Base-by-base conservation (phyloP, 1,284 basidiomycete genomes). In the Apiotrichum brassicae region DNA sequence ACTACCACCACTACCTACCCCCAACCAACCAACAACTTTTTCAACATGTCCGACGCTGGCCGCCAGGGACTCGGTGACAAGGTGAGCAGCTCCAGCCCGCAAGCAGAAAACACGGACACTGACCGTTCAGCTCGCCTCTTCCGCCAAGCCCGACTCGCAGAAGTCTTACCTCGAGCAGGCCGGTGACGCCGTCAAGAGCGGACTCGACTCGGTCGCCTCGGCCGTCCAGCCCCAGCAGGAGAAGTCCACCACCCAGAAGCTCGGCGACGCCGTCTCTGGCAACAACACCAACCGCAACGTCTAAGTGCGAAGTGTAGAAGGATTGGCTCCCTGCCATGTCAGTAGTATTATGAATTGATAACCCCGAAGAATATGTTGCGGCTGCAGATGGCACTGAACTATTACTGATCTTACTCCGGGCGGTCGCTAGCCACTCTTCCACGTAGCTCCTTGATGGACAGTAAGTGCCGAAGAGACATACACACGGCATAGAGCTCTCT, bases 71-170 rank as follows among this genome's bases (percentile, higher is more conserved):
- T 71, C 52, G 57, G 58, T 48, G 69, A 71, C 64, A 71, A 71
- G 63, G 54, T 56, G 35, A 48, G 54, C 52, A 19, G 4, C 20
- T n/a, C n/a, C n/a, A n/a, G n/a, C n/a, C n/a, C n/a, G n/a, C n/a
- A n/a, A n/a, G n/a, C n/a, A n/a, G n/a, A n/a, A n/a, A n/a, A n/a
- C n/a, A n/a, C n/a, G n/a, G n/a, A 14, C 14, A 30, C 28, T 30
- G 28, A 30, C 28, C 14, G 4, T n/a, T 30, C 44, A 56, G 54
- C 58, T 59, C 54, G 48, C 50, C 42, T 35, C 65, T 46, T 56
- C 66, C 53, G 55, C 58, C 51, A 71, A 70, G 63, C 69, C 69
- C 62, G 65, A 71, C 63, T 68, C 65, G 25, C 60, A 71, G 62
- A 71, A 71, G 62, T 57, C 63, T 16, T 66, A 65, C 61, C 52